Conservation (phyloP, 1,284 basidiomycete genomes). For the Fereydounia khargensis region DNA sequence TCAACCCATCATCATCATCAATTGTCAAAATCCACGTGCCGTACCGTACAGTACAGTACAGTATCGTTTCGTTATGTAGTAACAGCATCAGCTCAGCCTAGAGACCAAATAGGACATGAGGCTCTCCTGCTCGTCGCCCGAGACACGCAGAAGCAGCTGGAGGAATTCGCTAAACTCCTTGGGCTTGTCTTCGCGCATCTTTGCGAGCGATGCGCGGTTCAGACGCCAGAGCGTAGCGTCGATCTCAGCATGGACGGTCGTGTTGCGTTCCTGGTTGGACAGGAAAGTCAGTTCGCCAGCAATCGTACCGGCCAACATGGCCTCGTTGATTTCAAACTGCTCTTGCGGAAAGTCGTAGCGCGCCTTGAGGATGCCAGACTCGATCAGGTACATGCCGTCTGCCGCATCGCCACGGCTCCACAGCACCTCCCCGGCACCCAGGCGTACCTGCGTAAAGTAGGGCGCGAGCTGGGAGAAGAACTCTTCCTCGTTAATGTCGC, state of each 20-base stretch:
- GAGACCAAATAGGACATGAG: constrained; percentile 55
- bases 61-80: too few relatives aligned
- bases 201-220: constrained; percentile 18
- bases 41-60: too few relatives aligned
- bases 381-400: constrained; percentile 61
- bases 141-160: constrained; percentile 43
- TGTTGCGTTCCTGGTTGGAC: constrained; percentile 41
- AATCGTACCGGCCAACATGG: constrained; percentile 55
- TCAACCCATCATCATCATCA: too few relatives aligned
- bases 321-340: constrained; percentile 54
- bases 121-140: constrained; percentile 52
- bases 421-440: constrained; percentile 67
- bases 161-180: constrained; percentile 30
- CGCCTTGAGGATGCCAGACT: constrained; percentile 52
- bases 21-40: too few relatives aligned
- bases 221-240: constrained; percentile 50
- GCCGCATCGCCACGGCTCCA: constrained; percentile 72
- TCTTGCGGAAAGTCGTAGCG: constrained; percentile 52
- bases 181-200: constrained; percentile 21
- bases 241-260: constrained; percentile 47
- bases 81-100: constrained; percentile 38
- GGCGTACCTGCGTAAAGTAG: constrained; percentile 70
- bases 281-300: constrained; percentile 54
- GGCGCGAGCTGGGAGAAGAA: constrained; percentile 63
- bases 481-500: constrained; percentile 1